Evolutionary conservation across 768 basidiomycete species (phyloP).

Genomic region (Pisolithus marmoratus): DNA sequence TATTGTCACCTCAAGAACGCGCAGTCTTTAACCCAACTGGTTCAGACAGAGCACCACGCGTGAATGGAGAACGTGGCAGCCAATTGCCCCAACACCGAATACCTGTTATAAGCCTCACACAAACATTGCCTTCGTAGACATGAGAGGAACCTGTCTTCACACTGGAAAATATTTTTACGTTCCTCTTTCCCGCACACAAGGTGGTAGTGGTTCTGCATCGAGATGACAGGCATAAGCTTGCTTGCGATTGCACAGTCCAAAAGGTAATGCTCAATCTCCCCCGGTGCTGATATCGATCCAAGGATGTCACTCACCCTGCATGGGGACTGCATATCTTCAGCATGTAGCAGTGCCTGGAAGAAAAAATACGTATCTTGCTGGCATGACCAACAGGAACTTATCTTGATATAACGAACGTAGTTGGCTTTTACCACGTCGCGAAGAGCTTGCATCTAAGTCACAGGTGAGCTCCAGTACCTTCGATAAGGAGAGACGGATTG

Average conservation of each 20-base stretch:
- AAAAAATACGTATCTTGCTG: constrained; percentile 26
- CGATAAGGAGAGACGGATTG: constrained; percentile 16
- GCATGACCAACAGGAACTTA: constrained; percentile 37
- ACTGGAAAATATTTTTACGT: constrained; percentile 51
- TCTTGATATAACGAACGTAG: constrained; percentile 43
- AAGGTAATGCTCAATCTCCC: constrained; percentile 24
- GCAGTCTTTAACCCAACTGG: too few species aligned
- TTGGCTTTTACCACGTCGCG: constrained; percentile 47
- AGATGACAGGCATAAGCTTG: constrained; percentile 49
- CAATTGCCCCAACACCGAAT: constrained; percentile 7
- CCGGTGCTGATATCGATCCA: too few species aligned
- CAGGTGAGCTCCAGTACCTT: too few species aligned
- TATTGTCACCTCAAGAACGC: too few species aligned
- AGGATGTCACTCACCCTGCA: too few species aligned
- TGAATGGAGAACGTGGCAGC: too few species aligned
- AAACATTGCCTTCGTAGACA: too few species aligned
- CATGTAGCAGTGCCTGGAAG: constrained; percentile 36
- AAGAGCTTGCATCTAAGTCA: constrained; percentile 47
- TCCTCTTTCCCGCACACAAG: constrained; percentile 59
- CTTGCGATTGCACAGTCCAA: constrained; percentile 36
- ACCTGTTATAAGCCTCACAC: too few species aligned
- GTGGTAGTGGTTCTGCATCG: constrained; percentile 60
- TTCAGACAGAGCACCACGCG: too few species aligned
- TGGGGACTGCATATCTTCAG: too few species aligned
- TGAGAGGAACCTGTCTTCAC: constrained; percentile 18